Evolutionary conservation across 2,329 filamentous ascomycete species (phyloP), one percentile per base, ranked within the genome.

Genomic region (Zasmidium citrigriseum): DNA sequence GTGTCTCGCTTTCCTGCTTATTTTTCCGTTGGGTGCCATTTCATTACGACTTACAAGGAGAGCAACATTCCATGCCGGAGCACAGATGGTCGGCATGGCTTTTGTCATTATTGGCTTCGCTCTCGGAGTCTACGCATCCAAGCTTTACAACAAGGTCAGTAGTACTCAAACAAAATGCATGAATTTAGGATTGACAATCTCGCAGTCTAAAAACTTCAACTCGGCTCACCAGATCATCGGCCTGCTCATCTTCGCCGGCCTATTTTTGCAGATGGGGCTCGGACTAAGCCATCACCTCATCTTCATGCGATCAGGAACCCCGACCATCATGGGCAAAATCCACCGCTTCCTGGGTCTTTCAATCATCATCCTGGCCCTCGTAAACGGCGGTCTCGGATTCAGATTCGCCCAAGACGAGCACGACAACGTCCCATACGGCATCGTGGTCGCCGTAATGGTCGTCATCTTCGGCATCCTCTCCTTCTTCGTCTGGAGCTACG

Each of bases 381-480:
- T 82, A 55, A 86, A 87, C 62, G 82, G 77, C 21, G 85, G 86
- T 62, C 71, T 86, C 4, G 86, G 86, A 22, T 86, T 87, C 67
- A 76, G 78, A 0, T 81, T 87, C 53, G 83, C 85, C 2, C 34
- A 41, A 41, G 34, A 41, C 14, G 73, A 80, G 14, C 81, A 82
- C 54, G 45, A 54, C 3, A 54, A 53, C 21, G 54, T 64, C 4
- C 59, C 65, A 22, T 68, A 67, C 44, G 61, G 54, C 24, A 52
- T 63, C 41, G 65, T 62, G 22, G 64, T 67, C 0, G 58, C 60
- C 4, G 41, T 67, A 22, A 60, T 66, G 55, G 58, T 48, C 5
- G 47, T 68, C 25, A 54, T 65, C 18, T 63, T 64, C 53, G 57
- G 58, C 14, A 49, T 41, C 4, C 48, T 64, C 20, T 49, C 59